A percentile compares a stretch with the other conserved stretches of the same genome.
Evolutionary conservation across 1,284 basidiomycete genomes (phyloP).

Genomic region (Phellinidium pouzarii): DNA sequence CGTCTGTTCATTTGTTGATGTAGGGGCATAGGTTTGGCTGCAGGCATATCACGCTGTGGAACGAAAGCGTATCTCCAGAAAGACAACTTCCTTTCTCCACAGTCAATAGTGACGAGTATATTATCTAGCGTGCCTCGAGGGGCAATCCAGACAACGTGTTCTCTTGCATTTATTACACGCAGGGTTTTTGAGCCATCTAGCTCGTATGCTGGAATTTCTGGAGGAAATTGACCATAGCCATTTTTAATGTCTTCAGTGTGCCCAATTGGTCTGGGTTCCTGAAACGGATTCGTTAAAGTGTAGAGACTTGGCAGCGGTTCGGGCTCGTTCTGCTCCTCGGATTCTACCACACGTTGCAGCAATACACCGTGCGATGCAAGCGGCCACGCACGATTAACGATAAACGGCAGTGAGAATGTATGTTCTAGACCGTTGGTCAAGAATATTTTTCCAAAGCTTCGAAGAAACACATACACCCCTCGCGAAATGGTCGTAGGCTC

Average conservation of each 20-base stretch:
- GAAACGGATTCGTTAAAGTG: conserved; percentile 67
- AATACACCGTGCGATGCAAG: conserved; percentile 68
- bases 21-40: conserved; percentile 22
- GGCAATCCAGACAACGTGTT: conserved; percentile 58
- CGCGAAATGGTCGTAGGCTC: conserved; percentile 24
- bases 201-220: conserved; percentile 28
- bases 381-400: conserved; percentile 74
- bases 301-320: conserved; percentile 70
- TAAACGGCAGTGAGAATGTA: conserved; percentile 77
- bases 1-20: conserved; percentile 10
- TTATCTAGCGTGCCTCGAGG: conserved; percentile 33
- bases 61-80: conserved; percentile 70
- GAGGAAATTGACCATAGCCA: conserved; percentile 33
- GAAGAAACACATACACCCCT: conserved; percentile 75
- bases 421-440: conserved; percentile 69
- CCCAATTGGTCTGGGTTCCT: conserved; percentile 68
- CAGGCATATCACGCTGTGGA: conserved; percentile 46
- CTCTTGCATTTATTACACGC: conserved; percentile 48
- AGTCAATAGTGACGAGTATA: conserved; percentile 51
- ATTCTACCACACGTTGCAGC: conserved; percentile 70
- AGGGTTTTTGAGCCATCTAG: conserved; percentile 33
- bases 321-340: conserved; percentile 52
- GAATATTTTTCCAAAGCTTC: conserved; percentile 69
- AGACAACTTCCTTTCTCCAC: conserved; percentile 43
- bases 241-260: conserved; percentile 50